Evolutionary conservation across 1,139 yeast species (phyloP), one percentile per base, ranked within the genome.

Genomic region (Scheffersomyces insectosa): DNA sequence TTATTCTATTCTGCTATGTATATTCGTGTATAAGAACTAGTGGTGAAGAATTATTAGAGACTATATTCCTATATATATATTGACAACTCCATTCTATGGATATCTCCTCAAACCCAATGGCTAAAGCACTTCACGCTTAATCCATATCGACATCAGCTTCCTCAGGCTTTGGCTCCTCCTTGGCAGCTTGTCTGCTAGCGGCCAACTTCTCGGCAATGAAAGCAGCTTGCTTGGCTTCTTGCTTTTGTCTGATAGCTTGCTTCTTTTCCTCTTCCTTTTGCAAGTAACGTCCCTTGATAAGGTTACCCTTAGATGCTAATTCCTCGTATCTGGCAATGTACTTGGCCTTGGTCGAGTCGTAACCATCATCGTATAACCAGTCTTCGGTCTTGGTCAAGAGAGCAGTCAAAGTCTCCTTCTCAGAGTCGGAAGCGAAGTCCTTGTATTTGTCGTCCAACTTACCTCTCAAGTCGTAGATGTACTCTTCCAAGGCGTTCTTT

Each of bases 271-370:
- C 97, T 70, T 90, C 89, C 74, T 93, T 90, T 54, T 93, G 88
- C 59, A 85, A 75, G 77, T 88, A 93, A 77, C 99, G 86, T 62
- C 97, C 98, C 75, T 86, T 88, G 70, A 93, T 89, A 57, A 93
- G 75, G 79, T 95, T 93, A 70, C 99, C 99, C 60, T 85, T 77
- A 41, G 96, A 80, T 40, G 97, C 96, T 65, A 93, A 83, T 72
- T 93, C 99, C 75, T 95, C 99, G 74, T 91, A 90, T 75, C 88
- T 91, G 63, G 99, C 98, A 73, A 95, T 85, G 79, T 93, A 93
- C 71, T 87, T 89, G 59, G 95, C 99, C 82, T 93, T 91, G 66
- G 91, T 79, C 50, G 98, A 82, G 68, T 93, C 99, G 65, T 88
- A 93, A 63, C 99, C 98, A 45, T 89, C 99, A 50, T 88, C 96